A percentile compares a stretch with the other conserved stretches of the same genome.
Conservation (phyloP, 441 rosid species). For the Hura crepitans region DNA sequence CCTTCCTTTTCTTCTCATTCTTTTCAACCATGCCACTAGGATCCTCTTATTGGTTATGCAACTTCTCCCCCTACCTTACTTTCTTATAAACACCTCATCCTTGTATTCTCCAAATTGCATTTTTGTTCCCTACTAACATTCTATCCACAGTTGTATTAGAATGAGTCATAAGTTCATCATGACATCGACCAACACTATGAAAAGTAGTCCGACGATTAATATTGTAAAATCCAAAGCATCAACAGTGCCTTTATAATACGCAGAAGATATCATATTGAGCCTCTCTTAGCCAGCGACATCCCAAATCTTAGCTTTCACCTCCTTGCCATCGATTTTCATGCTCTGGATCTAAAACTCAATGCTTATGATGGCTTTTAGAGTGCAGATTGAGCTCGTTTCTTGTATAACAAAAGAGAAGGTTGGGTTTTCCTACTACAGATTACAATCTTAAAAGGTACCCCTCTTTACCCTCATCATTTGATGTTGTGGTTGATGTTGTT, state of each 20-base stretch:
- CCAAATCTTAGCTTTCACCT: constrained; percentile 63
- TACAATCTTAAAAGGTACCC: constrained; percentile 56
- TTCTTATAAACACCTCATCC: too few relatives aligned
- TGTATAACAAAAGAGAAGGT: constrained; percentile 46
- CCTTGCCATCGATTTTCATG: constrained; percentile 56
- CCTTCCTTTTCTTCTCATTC: too few relatives aligned
- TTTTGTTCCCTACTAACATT: too few relatives aligned
- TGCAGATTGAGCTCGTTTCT: constrained; percentile 52
- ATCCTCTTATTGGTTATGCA: too few relatives aligned
- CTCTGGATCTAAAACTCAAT: constrained; percentile 59
- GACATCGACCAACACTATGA: constrained; percentile 52
- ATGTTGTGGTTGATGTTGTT: constrained; percentile 35
- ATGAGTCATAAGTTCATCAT: constrained; percentile 50
- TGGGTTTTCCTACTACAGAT: constrained; percentile 57
- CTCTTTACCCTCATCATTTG: constrained; percentile 41
- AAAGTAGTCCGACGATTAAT: constrained; percentile 48
- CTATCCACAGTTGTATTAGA: too few relatives aligned
- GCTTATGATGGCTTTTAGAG: constrained; percentile 55
- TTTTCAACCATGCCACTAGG: too few relatives aligned
- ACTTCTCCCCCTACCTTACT: too few relatives aligned
- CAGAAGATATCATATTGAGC: constrained; percentile 68
- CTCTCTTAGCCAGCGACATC: constrained; percentile 64
- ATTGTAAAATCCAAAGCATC: constrained; percentile 58
- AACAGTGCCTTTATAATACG: constrained; percentile 77
- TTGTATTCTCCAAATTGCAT: too few relatives aligned